A percentile compares a stretch with the other conserved stretches of the same genome.
Conservation (phyloP, 2,329 filamentous ascomycete genomes). For the Lasiodiplodia hormozganensis region DNA sequence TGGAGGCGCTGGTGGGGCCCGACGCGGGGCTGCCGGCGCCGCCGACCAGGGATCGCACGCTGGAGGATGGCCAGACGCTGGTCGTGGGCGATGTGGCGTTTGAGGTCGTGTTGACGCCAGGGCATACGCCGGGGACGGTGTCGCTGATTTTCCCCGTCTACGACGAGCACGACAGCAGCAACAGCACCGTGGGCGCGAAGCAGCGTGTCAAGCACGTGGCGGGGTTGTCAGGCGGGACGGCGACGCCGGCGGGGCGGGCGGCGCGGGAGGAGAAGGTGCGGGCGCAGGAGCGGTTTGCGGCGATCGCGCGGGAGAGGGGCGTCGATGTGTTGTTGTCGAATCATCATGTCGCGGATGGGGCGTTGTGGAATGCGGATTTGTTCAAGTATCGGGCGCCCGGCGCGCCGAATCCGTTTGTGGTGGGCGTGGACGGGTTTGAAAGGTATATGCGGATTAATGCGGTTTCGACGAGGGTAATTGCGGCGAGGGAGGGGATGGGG, state of each 20-base stretch:
- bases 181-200: too few relatives aligned
- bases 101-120: not conserved
- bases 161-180: too few relatives aligned
- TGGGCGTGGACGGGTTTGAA: conserved; percentile 29
- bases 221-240: not conserved
- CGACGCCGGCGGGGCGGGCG: not conserved
- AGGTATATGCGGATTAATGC: conserved; percentile 30
- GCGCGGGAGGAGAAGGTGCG: not conserved
- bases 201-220: too few relatives aligned
- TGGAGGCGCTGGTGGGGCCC: not conserved
- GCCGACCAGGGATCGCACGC: not conserved
- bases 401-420: conserved; percentile 31
- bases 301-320: conserved; percentile 15
- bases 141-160: too few relatives aligned
- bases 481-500: conserved; percentile 6
- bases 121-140: not conserved
- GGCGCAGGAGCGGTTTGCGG: conserved; percentile 9
- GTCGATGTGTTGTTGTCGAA: conserved; percentile 32
- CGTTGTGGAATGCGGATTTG: conserved; percentile 31
- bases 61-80: not conserved
- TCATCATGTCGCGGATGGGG: conserved; percentile 32
- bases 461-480: conserved; percentile 29
- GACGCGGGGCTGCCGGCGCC: too few relatives aligned
- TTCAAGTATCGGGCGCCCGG: conserved; percentile 27
- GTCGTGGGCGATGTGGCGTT: not conserved